Base-by-base conservation (phyloP, 805 yeast genomes). In the Saccharomycopsis fermentans region DNA sequence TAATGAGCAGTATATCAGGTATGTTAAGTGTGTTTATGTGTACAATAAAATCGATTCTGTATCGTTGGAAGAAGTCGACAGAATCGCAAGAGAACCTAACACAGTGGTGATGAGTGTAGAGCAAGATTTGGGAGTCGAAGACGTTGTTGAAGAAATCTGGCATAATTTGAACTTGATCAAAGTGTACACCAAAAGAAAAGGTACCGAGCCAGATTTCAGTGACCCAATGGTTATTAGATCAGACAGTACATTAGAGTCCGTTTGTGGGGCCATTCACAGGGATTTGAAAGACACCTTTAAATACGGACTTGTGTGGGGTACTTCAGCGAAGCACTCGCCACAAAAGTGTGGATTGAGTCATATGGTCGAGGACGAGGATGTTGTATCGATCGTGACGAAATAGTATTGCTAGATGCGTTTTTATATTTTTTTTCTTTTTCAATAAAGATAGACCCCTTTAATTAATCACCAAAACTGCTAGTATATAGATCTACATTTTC, bases 1-100 rank as follows among this genome's bases (percentile, higher is more conserved):
- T 59, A 94, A 94, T 70, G 95, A 88, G 52, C 82, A 81, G 60
- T 96, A 90, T 70, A 82, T 95, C 61, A 84, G 90, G 11, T 92
- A 92, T 70, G 84, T 90, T 70, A 90, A 88, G 65, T 94, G 98
- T 71, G 77, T 92, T 29, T 92, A 94, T 67, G 96, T 89, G 26
- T 94, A 90, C 77, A 92, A 94, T 77, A 92, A 92, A 78, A 82
- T 92, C 53, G 99, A 92, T 70, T 92, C 97, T 0, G 97, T 92
- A 12, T 88, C 97, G 1, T 73, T 92, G 55, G 98, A 92, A 70
- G 99, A 92, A 69, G 89, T 90, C 55, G 97, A 94, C 70, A 75
- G 96, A 58, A 77, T 92, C 59, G 98, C 98, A 0, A 80, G 96
- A 64, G 87, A 84, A 67, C 97, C 97, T 50, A 84, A 92, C 70